These are phyloP conservation scores for Pigoraptor vietnamica DNA, from an alignment of 78 protist genomes.

Conservation along the genomic window DNA sequence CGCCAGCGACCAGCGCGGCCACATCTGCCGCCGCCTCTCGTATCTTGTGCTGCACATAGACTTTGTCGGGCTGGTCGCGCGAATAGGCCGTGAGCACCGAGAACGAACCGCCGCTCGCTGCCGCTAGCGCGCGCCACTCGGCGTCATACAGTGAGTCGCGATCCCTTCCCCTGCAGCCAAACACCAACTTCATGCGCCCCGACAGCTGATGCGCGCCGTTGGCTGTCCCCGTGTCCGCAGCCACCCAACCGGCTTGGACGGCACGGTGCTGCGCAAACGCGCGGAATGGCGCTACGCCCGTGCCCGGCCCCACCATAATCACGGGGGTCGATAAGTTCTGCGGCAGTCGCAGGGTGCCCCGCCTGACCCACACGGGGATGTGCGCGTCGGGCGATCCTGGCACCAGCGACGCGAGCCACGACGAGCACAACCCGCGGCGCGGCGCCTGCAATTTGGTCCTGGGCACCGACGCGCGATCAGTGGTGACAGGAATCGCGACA, in stretches of 20 bases:
- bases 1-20: not conserved
- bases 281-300: conserved; percentile 17
- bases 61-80: conserved; percentile 8
- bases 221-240: too few species aligned
- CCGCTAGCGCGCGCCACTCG: not conserved
- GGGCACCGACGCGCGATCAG: too few species aligned
- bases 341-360: conserved; percentile 11
- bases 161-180: conserved; percentile 7
- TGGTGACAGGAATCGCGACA: too few species aligned
- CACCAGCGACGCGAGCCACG: not conserved
- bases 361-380: not conserved
- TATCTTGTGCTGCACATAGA: not conserved
- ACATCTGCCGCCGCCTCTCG: not conserved
- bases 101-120: not conserved
- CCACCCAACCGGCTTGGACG: not conserved
- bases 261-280: not conserved
- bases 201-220: not conserved
- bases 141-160: conserved; percentile 2
- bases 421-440: conserved; percentile 8
- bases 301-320: conserved; percentile 19
- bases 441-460: not conserved
- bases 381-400: not conserved
- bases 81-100: conserved; percentile 6
- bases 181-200: not conserved
- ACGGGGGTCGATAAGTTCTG: not conserved